phyloP scores from a whole-genome alignment of 2,329 filamentous ascomycete species.

The Aspergillus alliaceus region DNA sequence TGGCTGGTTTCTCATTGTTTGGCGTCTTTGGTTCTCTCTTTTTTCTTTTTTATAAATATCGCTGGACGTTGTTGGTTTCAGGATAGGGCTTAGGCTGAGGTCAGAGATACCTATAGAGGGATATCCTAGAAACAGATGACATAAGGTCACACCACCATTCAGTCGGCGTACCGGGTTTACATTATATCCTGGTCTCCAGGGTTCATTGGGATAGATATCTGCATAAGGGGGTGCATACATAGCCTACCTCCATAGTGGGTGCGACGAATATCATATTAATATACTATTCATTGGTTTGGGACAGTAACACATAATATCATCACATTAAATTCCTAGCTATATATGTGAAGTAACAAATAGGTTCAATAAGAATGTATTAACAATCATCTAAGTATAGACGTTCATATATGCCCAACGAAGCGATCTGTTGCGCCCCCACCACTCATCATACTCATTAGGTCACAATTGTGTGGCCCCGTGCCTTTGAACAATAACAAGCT shows the following conservation, averaged over 20 bases:
- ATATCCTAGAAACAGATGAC: neutral
- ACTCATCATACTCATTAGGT: conserved; percentile 22
- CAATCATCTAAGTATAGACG: conserved; percentile 16
- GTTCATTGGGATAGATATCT: neutral
- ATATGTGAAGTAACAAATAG: neutral
- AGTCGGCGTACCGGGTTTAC: neutral
- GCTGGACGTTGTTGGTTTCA: neutral
- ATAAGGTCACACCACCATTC: neutral
- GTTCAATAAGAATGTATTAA: conserved; percentile 9
- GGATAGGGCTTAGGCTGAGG: neutral
- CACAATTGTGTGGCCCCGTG: conserved; percentile 16
- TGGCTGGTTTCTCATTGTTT: neutral
- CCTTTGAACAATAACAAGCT: conserved; percentile 17
- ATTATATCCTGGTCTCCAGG: neutral
- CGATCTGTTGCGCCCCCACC: conserved; percentile 19
- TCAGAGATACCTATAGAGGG: neutral
- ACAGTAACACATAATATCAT: neutral
- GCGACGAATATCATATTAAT: neutral
- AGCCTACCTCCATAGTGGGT: neutral
- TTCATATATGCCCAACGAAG: conserved; percentile 10
- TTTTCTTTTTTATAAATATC: neutral
- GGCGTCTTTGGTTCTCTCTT: neutral
- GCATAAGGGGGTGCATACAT: neutral
- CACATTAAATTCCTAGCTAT: conserved; percentile 1
- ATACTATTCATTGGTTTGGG: too few species aligned